Evolutionary conservation across 257 asterid genomes (phyloP).

Genomic region (Anisodus acutangulus): DNA sequence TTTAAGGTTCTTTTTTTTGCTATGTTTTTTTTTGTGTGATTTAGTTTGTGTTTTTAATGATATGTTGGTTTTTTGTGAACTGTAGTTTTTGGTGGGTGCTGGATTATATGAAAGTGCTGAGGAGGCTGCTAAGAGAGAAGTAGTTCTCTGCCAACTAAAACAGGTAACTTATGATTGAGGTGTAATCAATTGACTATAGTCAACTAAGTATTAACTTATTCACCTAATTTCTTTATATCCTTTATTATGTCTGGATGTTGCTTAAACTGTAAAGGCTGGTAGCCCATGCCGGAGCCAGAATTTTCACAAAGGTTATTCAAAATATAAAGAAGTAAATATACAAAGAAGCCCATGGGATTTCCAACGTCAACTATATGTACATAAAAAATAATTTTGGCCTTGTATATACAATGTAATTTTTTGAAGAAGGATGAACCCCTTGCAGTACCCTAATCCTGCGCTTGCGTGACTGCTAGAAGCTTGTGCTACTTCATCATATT

Average conservation of each 20-base stretch:
- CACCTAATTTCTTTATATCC: neutral
- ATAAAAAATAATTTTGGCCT: too few relatives aligned
- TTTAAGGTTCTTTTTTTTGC: neutral
- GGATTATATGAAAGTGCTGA: constrained; percentile 79
- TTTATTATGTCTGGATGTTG: neutral
- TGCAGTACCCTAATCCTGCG: too few relatives aligned
- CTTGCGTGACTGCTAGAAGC: too few relatives aligned
- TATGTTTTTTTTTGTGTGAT: neutral
- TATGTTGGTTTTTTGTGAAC: constrained; percentile 31
- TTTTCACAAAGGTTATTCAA: too few relatives aligned
- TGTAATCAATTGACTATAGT: neutral
- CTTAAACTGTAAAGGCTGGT: too few relatives aligned
- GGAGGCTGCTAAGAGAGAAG: constrained; percentile 74
- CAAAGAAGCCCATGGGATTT: too few relatives aligned
- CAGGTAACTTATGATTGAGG: constrained; percentile 50
- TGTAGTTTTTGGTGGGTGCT: constrained; percentile 70
- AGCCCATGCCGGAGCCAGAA: too few relatives aligned
- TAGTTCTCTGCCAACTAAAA: constrained; percentile 68
- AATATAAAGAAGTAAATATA: too few relatives aligned
- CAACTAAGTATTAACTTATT: neutral
- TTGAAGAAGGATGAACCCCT: too few relatives aligned
- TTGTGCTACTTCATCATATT: too few relatives aligned
- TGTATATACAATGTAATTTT: too few relatives aligned
- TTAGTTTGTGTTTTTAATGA: constrained; percentile 9
- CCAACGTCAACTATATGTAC: too few relatives aligned